phyloP scores from a whole-genome alignment of 495 filamentous ascomycete species.

The Annulohypoxylon moriforme region DNA sequence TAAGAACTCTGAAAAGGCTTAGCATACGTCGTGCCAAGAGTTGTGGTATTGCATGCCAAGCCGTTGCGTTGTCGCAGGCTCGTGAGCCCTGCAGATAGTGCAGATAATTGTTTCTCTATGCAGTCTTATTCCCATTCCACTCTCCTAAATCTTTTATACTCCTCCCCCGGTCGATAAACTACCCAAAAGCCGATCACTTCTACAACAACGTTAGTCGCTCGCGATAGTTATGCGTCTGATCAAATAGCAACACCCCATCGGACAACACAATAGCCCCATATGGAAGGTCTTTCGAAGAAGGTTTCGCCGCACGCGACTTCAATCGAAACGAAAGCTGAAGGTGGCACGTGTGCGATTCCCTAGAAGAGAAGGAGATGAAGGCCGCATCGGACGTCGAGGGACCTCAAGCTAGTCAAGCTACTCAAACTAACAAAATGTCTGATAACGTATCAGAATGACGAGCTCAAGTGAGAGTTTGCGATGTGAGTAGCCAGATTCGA shows the following conservation, averaged over 20 bases:
- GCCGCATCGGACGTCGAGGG: not conserved
- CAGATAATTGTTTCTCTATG: not conserved
- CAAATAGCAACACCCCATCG: constrained; percentile 15
- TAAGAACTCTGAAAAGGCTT: constrained; percentile 26
- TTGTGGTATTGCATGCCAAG: constrained; percentile 33
- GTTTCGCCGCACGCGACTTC: constrained; percentile 34
- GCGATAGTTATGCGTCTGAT: constrained; percentile 1
- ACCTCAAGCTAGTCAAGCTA: not conserved
- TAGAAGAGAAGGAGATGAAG: constrained; percentile 35
- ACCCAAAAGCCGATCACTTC: constrained; percentile 26
- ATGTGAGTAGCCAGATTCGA: not conserved
- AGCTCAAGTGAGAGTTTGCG: not conserved
- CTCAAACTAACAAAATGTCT: not conserved
- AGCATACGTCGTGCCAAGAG: constrained; percentile 36
- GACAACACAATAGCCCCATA: constrained; percentile 24
- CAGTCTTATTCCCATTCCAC: not conserved
- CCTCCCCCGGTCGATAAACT: constrained; percentile 1
- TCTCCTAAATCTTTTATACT: constrained; percentile 1
- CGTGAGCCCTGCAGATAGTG: constrained; percentile 7
- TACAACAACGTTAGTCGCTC: constrained; percentile 21
- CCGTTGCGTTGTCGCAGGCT: constrained; percentile 24
- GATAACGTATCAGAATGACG: constrained; percentile 20
- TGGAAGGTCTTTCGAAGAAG: constrained; percentile 31
- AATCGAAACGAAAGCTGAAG: constrained; percentile 6
- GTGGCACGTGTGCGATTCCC: constrained; percentile 36